phyloP scores from a whole-genome alignment of 768 basidiomycete genomes.

The Leucocoprinus leucothites region DNA sequence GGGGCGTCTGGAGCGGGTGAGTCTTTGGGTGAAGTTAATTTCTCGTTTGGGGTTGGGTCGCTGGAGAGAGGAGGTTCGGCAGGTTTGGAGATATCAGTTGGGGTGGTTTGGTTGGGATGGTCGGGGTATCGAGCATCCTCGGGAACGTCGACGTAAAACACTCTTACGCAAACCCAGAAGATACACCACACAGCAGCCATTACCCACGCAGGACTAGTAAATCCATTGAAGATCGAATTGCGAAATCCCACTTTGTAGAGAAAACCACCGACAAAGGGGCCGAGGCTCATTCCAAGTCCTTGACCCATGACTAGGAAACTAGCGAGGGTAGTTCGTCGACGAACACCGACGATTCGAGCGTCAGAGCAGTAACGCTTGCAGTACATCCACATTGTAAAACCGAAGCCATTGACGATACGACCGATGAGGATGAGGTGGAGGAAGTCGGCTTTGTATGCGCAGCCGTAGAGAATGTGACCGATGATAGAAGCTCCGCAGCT shows the following conservation, averaged over 20 bases:
- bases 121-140: neutral
- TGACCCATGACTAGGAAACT: constrained; percentile 63
- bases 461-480: constrained; percentile 57
- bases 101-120: constrained; percentile 20
- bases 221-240: constrained; percentile 59
- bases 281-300: constrained; percentile 56
- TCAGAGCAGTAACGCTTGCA: constrained; percentile 66
- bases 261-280: constrained; percentile 61
- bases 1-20: constrained; percentile 21
- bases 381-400: constrained; percentile 65
- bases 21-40: constrained; percentile 23
- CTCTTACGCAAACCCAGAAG: constrained; percentile 39
- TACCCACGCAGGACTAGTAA: constrained; percentile 62
- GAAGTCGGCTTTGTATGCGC: constrained; percentile 56
- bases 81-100: constrained; percentile 37
- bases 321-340: constrained; percentile 60
- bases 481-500: constrained; percentile 49
- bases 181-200: constrained; percentile 52
- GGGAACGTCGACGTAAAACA: constrained; percentile 38
- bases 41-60: neutral
- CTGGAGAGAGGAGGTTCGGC: constrained; percentile 12
- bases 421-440: constrained; percentile 70
- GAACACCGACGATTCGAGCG: constrained; percentile 61
- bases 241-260: constrained; percentile 58
- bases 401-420: constrained; percentile 58